Base-by-base conservation (phyloP, 768 basidiomycete species). In the Suillus cothurnatus region DNA sequence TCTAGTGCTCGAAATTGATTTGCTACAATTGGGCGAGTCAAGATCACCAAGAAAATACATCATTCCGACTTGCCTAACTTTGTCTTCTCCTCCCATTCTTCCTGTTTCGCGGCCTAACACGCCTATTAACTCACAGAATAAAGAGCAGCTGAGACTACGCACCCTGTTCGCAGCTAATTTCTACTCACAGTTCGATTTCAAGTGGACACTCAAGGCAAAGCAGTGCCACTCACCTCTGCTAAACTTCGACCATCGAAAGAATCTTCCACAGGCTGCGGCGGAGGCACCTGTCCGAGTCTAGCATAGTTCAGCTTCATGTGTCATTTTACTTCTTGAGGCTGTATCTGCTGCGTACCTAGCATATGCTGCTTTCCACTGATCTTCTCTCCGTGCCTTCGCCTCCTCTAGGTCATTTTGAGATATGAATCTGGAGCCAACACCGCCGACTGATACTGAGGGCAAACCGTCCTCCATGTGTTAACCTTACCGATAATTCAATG, bases 131-230 rank as follows among this genome's bases (percentile, higher is more conserved):
- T 28, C 19, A 28, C 12, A 11, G 12, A 21, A 21, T 59, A 39
- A 63, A 61, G 38, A 53, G 63, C 26, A 6, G 49, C 41, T 61
- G 36, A 32, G 50, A 66, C 6, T 63, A 74, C 81, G 74, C 74
- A 92, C 92, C 83, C 86, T 92, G 75, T 95, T 95, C 52, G 92
- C 91, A 70, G 93, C 93, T 64, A 95, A 83, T 93, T 94, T 93
- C 93, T 95, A 61, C 15, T 17, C 32, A 59, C 41, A 61, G 66
- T 68, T 47, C 49, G 69, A 70, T 62, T 66, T 64, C 56, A 50
- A 50, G 59, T 61, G 61, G 49, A 45, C n/a, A 47, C 50, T 41
- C 8, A 41, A 50, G 53, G 28, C 64, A 31, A 56, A 61, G 21
- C 55, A 9, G 21, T 23, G 47, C 7, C 57, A 77, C 89, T 80